A percentile compares a stretch with the other conserved stretches of the same genome.
These are phyloP conservation scores for Hyphopichia wangnamkhiaoensis DNA, from an alignment of 1,139 yeast species.

Conservation along the genomic window DNA sequence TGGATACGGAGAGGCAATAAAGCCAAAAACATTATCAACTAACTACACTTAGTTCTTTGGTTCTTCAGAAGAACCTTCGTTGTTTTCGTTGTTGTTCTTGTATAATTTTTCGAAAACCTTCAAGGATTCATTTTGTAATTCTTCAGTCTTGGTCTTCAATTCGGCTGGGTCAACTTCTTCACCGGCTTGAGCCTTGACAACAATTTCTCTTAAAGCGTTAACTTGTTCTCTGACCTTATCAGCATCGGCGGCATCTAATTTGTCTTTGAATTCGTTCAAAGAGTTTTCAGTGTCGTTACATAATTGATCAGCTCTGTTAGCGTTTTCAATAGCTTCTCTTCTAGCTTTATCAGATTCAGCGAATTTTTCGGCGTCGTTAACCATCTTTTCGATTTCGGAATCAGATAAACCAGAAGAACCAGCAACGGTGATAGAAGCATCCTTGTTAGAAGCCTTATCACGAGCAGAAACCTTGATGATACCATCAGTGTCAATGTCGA, in stretches of 20 bases:
- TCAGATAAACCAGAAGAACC: slow-evolving; percentile 98
- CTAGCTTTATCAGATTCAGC: slow-evolving; percentile 96
- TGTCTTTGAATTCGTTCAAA: slow-evolving; percentile 90
- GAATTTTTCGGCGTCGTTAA: slow-evolving; percentile 96
- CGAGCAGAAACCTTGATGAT: slow-evolving; percentile 98
- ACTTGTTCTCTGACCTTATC: slow-evolving; percentile 83
- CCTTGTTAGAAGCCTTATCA: slow-evolving; percentile 98
- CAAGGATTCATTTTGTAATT: slow-evolving; percentile 88
- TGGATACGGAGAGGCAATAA: not conserved
- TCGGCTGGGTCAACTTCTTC: slow-evolving; percentile 81
- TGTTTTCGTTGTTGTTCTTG: slow-evolving; percentile 61
- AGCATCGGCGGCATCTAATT: slow-evolving; percentile 83
- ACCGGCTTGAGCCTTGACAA: slow-evolving; percentile 93
- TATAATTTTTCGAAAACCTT: slow-evolving; percentile 95
- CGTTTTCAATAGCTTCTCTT: slow-evolving; percentile 89
- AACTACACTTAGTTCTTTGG: slow-evolving; percentile 40
- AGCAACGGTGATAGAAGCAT: slow-evolving; percentile 97
- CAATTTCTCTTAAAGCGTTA: slow-evolving; percentile 79
- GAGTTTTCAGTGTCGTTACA: slow-evolving; percentile 96
- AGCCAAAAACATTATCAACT: too few species aligned
- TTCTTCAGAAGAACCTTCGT: slow-evolving; percentile 33
- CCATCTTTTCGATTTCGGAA: slow-evolving; percentile 97
- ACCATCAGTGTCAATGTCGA: slow-evolving; percentile 96
- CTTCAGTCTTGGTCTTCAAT: slow-evolving; percentile 91
- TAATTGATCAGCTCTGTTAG: slow-evolving; percentile 97